Evolutionary conservation across 2,329 filamentous ascomycete species (phyloP), one percentile per base, ranked within the genome.

Genomic region (Tolypocladium ophioglossoides): DNA sequence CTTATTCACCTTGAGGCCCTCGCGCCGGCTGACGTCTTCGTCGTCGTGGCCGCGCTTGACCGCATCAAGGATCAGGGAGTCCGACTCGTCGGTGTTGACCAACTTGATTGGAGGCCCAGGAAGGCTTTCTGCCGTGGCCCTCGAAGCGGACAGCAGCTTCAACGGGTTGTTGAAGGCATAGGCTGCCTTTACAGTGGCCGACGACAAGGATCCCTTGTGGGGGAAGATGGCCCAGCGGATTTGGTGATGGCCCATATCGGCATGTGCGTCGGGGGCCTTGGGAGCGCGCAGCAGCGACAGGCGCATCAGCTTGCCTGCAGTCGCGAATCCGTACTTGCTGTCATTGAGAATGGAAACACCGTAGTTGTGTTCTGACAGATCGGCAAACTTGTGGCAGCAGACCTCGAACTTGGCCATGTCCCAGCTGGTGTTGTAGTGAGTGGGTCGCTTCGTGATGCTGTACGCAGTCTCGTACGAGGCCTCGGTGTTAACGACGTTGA

Each of bases 331-430:
- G 66, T 96, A 97, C 70, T 96, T 96, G 73, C 85, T 89, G 70
- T 97, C 91, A 66, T 97, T 97, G 56, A 97, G 79, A 58, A 97
- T 88, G 2, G 89, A 92, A 9, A 97, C 90, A 58, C 91, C 91
- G 63, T 95, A 96, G 52, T 85, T 86, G 64, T 88, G 78, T 70
- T 96, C 91, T 0, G 87, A 92, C 30, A 96, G 74, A 69, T 96
- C 91, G 12, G 91, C 91, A 76, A 89, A 96, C 68, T 91, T 92
- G 75, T 96, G 91, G 68, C 88, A 92, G 77, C 91, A 96, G 52
- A 96, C 91, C 74, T 96, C 91, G 63, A 96, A 96, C 65, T 96
- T 96, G 65, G 91, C 91, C 91, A 95, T 95, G 66, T 96, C 91
- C 91, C 91, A 96, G 61, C 82, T 80, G 3, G 94, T 99, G 74